Base-by-base conservation (phyloP, 2,329 filamentous ascomycete genomes). In the Ceratocystis diversiconidia region DNA sequence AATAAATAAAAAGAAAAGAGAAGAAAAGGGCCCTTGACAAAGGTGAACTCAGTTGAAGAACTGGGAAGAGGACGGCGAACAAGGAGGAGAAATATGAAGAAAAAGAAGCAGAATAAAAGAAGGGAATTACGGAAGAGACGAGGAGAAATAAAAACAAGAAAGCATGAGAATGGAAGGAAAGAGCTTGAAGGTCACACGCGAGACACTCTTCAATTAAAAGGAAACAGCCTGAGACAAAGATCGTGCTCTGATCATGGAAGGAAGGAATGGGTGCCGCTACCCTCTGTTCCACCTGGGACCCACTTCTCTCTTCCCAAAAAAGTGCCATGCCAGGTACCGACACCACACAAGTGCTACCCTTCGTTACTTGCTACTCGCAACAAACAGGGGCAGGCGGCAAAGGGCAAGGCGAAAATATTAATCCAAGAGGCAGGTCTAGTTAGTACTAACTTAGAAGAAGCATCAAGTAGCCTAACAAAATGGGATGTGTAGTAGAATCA, bases 1-100 rank as follows among this genome's bases (percentile, higher is more conserved):
- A 69, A 68, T 43, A 65, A 65, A 57, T 25, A 41, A 50, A 55
- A 65, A 62, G 52, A 60, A 30, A 67, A 57, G 61, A 62, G 41
- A 60, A 61, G 64, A 61, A 25, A 68, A 63, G 63, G 46, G 6
- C 15, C 36, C 61, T 41, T 44, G 30, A 44, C 36, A 41, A 59
- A 61, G 52, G 22, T 3, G 63, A 65, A 30, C 30, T 48, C 50
- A 60, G 59, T 50, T n/a, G 41, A 61, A 28, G 44, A 36, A 22
- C 15, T 32, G 52, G 52, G 36, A 63, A 46, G 41, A 55, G 41
- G n/a, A 65, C 41, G n/a, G 63, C 19, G 48, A 61, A 57, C 36
- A 61, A 28, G 57, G 63, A 65, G 60, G 46, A 63, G 32, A 61
- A 43, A 12, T 41, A 12, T 41, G 36, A 22, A 57, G 61, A 41